A percentile compares a stretch with the other conserved stretches of the same genome.
Evolutionary conservation across 495 filamentous ascomycete genomes (phyloP).

Genomic region (Usnea hakonensis): DNA sequence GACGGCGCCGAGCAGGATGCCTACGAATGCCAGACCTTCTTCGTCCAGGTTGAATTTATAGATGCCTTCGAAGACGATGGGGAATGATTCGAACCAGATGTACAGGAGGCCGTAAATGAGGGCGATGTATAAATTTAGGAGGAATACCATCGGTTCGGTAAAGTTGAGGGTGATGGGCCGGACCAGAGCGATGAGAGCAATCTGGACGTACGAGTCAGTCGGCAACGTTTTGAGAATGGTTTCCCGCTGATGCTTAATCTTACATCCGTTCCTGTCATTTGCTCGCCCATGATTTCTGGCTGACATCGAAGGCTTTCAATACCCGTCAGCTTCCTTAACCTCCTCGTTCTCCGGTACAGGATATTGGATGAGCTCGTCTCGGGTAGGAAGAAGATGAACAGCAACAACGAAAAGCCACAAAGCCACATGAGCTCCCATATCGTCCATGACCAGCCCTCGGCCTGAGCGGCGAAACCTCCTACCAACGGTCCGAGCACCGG

Average conservation of each 20-base stretch:
- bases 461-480: slow-evolving; percentile 33
- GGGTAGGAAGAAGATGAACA: slow-evolving; percentile 28
- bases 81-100: slow-evolving; percentile 53
- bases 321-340: slow-evolving; percentile 30
- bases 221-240: not conserved
- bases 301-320: slow-evolving; percentile 30
- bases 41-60: slow-evolving; percentile 43
- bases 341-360: slow-evolving; percentile 25
- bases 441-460: slow-evolving; percentile 38
- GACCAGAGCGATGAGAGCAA: slow-evolving; percentile 33
- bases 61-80: slow-evolving; percentile 43
- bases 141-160: slow-evolving; percentile 43
- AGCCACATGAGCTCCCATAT: slow-evolving; percentile 37
- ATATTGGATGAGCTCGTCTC: slow-evolving; percentile 29
- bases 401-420: slow-evolving; percentile 25
- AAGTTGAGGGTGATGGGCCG: slow-evolving; percentile 40
- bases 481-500: slow-evolving; percentile 40
- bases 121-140: slow-evolving; percentile 48
- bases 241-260: not conserved
- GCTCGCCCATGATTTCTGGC: slow-evolving; percentile 36
- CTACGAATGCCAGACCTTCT: slow-evolving; percentile 44
- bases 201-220: not conserved
- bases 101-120: slow-evolving; percentile 49
- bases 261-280: slow-evolving; percentile 28
- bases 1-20: slow-evolving; percentile 38